phyloP scores from a whole-genome alignment of 805 yeast genomes.

The Scheffersomyces ergatensis region DNA sequence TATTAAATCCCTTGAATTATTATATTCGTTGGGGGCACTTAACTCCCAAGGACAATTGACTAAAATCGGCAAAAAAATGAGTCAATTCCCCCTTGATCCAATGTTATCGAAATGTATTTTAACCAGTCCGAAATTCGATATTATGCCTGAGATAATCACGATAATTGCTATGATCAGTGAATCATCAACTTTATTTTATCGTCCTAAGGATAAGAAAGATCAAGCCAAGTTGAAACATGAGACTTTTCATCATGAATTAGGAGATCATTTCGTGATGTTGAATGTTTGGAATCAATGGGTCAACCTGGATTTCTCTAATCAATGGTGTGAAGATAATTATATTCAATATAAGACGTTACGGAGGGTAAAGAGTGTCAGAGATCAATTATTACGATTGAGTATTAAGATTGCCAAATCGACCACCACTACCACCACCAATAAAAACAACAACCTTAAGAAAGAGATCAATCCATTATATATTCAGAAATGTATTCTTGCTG shows the following conservation, averaged over 20 bases:
- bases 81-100: slow-evolving; percentile 90
- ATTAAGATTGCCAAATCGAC: slow-evolving; percentile 35
- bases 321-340: slow-evolving; percentile 86
- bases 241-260: slow-evolving; percentile 52
- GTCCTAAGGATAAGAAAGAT: slow-evolving; percentile 66
- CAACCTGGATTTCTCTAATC: slow-evolving; percentile 59
- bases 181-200: slow-evolving; percentile 63
- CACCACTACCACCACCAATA: too few relatives aligned
- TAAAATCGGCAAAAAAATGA: slow-evolving; percentile 76
- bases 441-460: neutral
- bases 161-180: slow-evolving; percentile 84
- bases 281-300: slow-evolving; percentile 79
- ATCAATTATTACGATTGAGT: slow-evolving; percentile 66
- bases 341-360: slow-evolving; percentile 71
- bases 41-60: slow-evolving; percentile 79
- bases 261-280: slow-evolving; percentile 79
- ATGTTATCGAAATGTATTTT: slow-evolving; percentile 77
- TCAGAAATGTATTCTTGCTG: slow-evolving; percentile 59
- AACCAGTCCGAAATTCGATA: slow-evolving; percentile 56
- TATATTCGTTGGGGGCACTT: slow-evolving; percentile 86
- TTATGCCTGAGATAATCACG: slow-evolving; percentile 67
- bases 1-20: slow-evolving; percentile 70
- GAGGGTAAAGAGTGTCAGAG: slow-evolving; percentile 67
- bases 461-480: slow-evolving; percentile 20
- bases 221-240: slow-evolving; percentile 65